Conservation (phyloP, 371 early-diverging fungal species). For the Entomophthora muscae region DNA sequence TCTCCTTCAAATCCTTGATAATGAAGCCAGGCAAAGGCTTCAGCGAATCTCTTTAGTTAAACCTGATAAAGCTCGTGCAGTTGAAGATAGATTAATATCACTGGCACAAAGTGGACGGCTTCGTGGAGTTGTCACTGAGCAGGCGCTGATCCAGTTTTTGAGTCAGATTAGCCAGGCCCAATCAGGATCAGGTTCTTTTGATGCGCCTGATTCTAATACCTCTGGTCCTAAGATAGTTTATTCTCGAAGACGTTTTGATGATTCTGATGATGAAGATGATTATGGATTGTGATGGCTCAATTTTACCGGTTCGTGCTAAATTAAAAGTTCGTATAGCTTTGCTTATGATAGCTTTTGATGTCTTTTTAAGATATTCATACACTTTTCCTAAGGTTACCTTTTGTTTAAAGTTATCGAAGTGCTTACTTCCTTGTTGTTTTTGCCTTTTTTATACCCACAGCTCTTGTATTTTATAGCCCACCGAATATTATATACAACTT, state of each 20-base stretch:
- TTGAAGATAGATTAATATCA: slow-evolving; percentile 74
- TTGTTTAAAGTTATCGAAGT: no score
- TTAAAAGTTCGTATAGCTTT: no score
- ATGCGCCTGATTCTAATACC: neutral
- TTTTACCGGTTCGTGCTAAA: no score
- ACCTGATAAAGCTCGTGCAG: slow-evolving; percentile 69
- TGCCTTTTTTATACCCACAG: no score
- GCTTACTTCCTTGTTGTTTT: no score
- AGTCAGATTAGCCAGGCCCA: slow-evolving; percentile 41
- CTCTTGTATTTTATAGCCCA: no score
- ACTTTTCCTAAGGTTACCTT: no score
- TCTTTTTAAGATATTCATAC: no score
- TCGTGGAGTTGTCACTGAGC: slow-evolving; percentile 58
- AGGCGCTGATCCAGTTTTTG: slow-evolving; percentile 66
- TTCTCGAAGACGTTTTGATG: neutral
- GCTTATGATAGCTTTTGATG: no score
- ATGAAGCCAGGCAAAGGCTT: slow-evolving; percentile 72
- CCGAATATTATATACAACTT: no score
- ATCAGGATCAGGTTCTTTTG: neutral
- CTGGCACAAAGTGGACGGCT: slow-evolving; percentile 79
- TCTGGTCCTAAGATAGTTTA: neutral
- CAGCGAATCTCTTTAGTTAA: slow-evolving; percentile 80
- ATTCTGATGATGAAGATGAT: neutral
- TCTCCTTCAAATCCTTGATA: slow-evolving; percentile 68
- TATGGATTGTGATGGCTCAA: neutral